Conservation (phyloP, 208 protist genomes). For the Leishmania tarentolae region DNA sequence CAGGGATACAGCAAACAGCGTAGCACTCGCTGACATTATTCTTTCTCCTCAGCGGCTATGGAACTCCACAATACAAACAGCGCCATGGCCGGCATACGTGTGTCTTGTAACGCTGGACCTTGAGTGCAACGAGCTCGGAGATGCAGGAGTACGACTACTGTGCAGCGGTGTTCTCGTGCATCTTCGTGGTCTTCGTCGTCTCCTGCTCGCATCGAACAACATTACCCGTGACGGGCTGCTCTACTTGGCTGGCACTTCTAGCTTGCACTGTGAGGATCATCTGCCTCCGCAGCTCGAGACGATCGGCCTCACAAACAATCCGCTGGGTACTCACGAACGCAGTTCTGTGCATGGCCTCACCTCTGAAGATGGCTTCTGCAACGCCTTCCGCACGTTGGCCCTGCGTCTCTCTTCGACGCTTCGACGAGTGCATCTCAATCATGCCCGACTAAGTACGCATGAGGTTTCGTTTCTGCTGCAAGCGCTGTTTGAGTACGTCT, state of each 20-base stretch:
- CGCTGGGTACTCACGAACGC: conserved; percentile 1
- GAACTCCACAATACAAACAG: neutral
- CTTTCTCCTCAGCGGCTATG: conserved; percentile 9
- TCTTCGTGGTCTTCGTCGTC: conserved; percentile 28
- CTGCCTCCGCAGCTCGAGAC: conserved; percentile 15
- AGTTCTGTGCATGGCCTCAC: neutral
- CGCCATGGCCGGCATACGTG: neutral
- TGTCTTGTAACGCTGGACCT: conserved; percentile 37
- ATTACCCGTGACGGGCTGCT: conserved; percentile 17
- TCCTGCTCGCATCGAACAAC: conserved; percentile 31
- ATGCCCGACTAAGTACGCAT: conserved; percentile 24
- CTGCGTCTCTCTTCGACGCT: conserved; percentile 7
- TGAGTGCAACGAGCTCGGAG: conserved; percentile 38
- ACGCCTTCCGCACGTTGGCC: conserved; percentile 16
- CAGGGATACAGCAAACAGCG: neutral
- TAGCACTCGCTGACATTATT: conserved; percentile 7
- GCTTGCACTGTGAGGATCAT: neutral
- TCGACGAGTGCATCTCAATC: conserved; percentile 45
- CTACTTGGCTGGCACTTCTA: neutral
- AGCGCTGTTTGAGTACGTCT: conserved; percentile 11
- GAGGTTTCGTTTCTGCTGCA: conserved; percentile 22
- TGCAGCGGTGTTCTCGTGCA: conserved; percentile 9
- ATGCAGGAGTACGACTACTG: conserved; percentile 23
- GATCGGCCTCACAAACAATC: conserved; percentile 55
- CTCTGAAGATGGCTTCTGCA: neutral